phyloP scores from a whole-genome alignment of 202 grass and related monocot species.

The Tripidium arundinaceum region DNA sequence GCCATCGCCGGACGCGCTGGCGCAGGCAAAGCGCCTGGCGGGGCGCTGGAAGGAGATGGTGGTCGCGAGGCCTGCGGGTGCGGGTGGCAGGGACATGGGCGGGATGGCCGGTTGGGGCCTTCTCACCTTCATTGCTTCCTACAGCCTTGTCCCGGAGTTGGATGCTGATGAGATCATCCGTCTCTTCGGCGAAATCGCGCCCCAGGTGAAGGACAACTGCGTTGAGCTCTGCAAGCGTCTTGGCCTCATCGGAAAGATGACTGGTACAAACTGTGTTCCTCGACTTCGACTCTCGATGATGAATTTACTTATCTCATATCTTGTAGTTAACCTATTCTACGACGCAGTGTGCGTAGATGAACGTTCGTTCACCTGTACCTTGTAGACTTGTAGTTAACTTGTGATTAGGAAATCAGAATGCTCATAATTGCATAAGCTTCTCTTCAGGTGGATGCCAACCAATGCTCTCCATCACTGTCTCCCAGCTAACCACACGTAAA shows the following conservation, averaged over 20 bases:
- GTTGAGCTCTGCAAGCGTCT: slow-evolving; percentile 28
- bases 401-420: not conserved
- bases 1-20: slow-evolving; percentile 9
- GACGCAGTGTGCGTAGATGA: not conserved
- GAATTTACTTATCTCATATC: not conserved
- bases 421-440: not conserved
- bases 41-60: slow-evolving; percentile 42
- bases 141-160: slow-evolving; percentile 25
- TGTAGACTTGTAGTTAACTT: not conserved
- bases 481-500: no score
- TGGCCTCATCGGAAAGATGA: slow-evolving; percentile 7
- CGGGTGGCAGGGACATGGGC: not conserved
- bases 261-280: slow-evolving; percentile 16
- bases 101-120: slow-evolving; percentile 37
- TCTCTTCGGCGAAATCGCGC: slow-evolving; percentile 19
- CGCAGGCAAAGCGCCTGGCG: slow-evolving; percentile 24
- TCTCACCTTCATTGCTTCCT: slow-evolving; percentile 22
- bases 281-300: not conserved
- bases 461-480: not conserved
- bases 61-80: not conserved
- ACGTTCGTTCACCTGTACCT: not conserved
- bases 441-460: not conserved
- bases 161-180: slow-evolving; percentile 18
- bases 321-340: not conserved
- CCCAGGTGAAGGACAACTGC: not conserved